Evolutionary conservation across 352 stramenopile genomes (phyloP).

Genomic region (Globisporangium paroecandrum): DNA sequence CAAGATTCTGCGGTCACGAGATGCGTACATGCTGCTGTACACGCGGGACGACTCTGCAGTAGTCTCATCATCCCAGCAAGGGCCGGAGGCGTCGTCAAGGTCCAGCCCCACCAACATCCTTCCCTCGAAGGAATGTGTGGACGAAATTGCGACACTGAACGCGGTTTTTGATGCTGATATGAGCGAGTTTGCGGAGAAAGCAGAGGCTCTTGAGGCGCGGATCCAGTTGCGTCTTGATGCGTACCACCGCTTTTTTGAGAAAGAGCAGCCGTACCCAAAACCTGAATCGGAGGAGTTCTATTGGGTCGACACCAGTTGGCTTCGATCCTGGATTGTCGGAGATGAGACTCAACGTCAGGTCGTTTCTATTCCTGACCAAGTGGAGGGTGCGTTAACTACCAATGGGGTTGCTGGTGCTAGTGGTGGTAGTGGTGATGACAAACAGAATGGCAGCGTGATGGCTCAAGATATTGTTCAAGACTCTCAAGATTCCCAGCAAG

Average conservation of each 20-base stretch:
- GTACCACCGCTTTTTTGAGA: conserved; percentile 64
- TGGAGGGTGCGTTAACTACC: conserved; percentile 4
- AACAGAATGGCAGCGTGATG: conserved; percentile 8
- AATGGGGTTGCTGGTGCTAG: not conserved
- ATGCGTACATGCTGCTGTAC: conserved; percentile 88
- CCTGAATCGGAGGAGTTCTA: conserved; percentile 41
- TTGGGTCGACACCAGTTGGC: conserved; percentile 70
- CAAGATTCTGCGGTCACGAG: conserved; percentile 64
- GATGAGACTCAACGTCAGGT: conserved; percentile 29
- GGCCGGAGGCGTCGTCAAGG: not conserved
- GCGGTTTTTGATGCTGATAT: conserved; percentile 47
- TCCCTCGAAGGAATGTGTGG: conserved; percentile 32
- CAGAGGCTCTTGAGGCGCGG: conserved; percentile 40
- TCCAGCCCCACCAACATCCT: not conserved
- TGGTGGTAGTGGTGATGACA: conserved; percentile 12
- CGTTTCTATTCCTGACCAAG: not conserved
- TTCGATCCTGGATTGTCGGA: conserved; percentile 60
- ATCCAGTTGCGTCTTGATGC: conserved; percentile 50
- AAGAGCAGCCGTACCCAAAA: conserved; percentile 38
- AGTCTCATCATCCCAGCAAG: not conserved
- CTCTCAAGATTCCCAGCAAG: conserved; percentile 7
- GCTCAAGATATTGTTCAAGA: not conserved
- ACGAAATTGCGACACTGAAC: conserved; percentile 56
- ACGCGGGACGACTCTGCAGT: conserved; percentile 34
- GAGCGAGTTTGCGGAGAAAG: conserved; percentile 38